Conservation (phyloP, 129 eudicot species). For the Kitagawia praeruptora region DNA sequence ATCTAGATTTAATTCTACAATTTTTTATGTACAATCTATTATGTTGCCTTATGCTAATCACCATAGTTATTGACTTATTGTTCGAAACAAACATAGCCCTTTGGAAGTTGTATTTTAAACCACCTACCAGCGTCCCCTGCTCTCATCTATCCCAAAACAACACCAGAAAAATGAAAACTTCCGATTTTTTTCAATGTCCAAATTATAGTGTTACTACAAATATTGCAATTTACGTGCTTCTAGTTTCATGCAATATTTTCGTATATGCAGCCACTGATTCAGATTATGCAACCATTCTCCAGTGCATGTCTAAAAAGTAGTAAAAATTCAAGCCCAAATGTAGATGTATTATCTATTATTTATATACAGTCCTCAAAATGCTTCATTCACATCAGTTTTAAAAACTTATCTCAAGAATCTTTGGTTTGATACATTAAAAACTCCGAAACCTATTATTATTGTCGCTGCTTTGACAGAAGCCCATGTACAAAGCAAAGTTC, state of each 20-base stretch:
- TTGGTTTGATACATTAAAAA: not conserved
- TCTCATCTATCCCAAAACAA: not conserved
- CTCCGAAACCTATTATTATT: not conserved
- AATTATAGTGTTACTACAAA: not conserved
- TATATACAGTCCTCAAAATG: not conserved
- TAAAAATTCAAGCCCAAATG: not conserved
- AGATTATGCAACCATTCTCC: not conserved
- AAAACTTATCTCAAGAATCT: not conserved
- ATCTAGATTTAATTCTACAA: no score
- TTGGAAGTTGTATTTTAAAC: not conserved
- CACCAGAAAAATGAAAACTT: not conserved
- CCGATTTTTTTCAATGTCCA: not conserved
- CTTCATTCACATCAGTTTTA: not conserved
- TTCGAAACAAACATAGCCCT: no score
- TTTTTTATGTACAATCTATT: no score
- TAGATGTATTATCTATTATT: not conserved
- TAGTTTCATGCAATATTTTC: not conserved
- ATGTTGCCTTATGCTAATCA: no score
- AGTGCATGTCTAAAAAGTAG: constrained; percentile 1
- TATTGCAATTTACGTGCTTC: not conserved
- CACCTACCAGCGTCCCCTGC: not conserved
- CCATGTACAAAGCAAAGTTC: not conserved
- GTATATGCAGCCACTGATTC: not conserved
- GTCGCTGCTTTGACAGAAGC: not conserved
- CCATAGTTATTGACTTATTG: no score